Conservation (phyloP, 495 filamentous ascomycete species). For the Aspergillus kassunensis region DNA sequence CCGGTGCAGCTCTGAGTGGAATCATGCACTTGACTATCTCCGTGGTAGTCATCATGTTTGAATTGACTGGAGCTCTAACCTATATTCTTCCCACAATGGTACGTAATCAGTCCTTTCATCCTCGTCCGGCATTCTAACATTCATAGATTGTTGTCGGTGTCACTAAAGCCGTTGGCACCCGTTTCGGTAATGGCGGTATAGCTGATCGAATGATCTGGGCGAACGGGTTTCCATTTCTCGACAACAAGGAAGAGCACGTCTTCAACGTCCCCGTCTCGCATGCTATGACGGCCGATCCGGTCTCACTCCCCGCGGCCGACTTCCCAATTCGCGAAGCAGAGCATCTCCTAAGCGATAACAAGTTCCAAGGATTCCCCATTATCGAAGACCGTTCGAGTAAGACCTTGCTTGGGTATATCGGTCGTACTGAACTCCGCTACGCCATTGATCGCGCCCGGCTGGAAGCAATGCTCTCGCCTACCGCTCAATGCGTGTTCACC, state of each 20-base stretch:
- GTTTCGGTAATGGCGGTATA: constrained; percentile 93
- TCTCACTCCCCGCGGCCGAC: constrained; percentile 71
- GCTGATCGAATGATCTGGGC: constrained; percentile 99
- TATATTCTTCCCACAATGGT: constrained; percentile 97
- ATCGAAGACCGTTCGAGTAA: constrained; percentile 70
- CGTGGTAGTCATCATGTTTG: constrained; percentile 98
- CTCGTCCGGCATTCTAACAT: constrained; percentile 16
- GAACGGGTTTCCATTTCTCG: constrained; percentile 94
- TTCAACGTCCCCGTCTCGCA: constrained; percentile 94
- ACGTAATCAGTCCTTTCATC: constrained; percentile 11
- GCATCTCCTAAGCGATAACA: constrained; percentile 69
- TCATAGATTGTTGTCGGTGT: constrained; percentile 85
- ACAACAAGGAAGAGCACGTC: constrained; percentile 97
- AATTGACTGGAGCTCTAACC: constrained; percentile 88
- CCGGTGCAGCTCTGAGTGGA: constrained; percentile 90
- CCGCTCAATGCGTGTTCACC: constrained; percentile 74
- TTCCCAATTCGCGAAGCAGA: constrained; percentile 72
- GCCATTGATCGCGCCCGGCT: constrained; percentile 82
- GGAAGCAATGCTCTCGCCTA: constrained; percentile 64
- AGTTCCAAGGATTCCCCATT: constrained; percentile 93
- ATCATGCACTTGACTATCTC: constrained; percentile 98
- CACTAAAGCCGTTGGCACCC: constrained; percentile 88
- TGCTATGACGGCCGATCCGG: constrained; percentile 76
- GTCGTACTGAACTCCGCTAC: constrained; percentile 87
- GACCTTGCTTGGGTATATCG: constrained; percentile 85